A percentile compares a stretch with the other conserved stretches of the same genome.
Conservation (phyloP, 139 green algal genomes). For the Desmodesmus armatus region DNA sequence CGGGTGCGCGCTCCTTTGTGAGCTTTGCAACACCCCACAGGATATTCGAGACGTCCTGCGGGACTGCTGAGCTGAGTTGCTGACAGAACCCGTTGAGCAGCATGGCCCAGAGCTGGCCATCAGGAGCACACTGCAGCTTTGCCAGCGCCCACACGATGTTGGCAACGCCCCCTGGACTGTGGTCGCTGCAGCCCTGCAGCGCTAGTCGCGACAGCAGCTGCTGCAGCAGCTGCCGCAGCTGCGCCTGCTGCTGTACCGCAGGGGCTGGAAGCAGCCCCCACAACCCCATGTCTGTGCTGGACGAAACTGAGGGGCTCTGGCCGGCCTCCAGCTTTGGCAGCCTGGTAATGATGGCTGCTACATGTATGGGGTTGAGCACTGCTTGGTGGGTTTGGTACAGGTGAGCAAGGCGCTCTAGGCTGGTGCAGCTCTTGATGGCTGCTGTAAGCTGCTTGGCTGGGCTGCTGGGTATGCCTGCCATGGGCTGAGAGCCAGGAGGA, state of each 20-base stretch:
- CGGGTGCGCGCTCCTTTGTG: slow-evolving; percentile 43
- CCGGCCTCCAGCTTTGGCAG: slow-evolving; percentile 43
- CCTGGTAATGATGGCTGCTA: slow-evolving; percentile 48
- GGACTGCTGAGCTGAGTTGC: slow-evolving; percentile 34
- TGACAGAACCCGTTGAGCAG: slow-evolving; percentile 38
- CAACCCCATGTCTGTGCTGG: not conserved
- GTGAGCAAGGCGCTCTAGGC: slow-evolving; percentile 29
- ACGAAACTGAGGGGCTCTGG: slow-evolving; percentile 15
- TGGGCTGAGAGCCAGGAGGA: too few species aligned
- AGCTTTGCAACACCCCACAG: slow-evolving; percentile 50
- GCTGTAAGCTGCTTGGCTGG: slow-evolving; percentile 52
- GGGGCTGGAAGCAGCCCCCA: slow-evolving; percentile 16
- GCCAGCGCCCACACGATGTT: slow-evolving; percentile 47
- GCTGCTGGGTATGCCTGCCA: too few species aligned
- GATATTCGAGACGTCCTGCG: slow-evolving; percentile 48
- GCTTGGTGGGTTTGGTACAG: slow-evolving; percentile 35
- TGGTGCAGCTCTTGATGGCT: slow-evolving; percentile 36
- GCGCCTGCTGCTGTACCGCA: slow-evolving; percentile 9
- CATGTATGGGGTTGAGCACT: slow-evolving; percentile 50
- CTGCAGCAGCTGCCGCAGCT: slow-evolving; percentile 40
- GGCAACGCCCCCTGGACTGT: slow-evolving; percentile 38
- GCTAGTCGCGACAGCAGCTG: slow-evolving; percentile 32
- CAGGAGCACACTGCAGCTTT: slow-evolving; percentile 40
- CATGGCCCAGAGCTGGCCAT: slow-evolving; percentile 19
- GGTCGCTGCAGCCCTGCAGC: slow-evolving; percentile 29